These are phyloP conservation scores for Lactarius psammicola DNA, from an alignment of 768 basidiomycete genomes.

Conservation along the genomic window DNA sequence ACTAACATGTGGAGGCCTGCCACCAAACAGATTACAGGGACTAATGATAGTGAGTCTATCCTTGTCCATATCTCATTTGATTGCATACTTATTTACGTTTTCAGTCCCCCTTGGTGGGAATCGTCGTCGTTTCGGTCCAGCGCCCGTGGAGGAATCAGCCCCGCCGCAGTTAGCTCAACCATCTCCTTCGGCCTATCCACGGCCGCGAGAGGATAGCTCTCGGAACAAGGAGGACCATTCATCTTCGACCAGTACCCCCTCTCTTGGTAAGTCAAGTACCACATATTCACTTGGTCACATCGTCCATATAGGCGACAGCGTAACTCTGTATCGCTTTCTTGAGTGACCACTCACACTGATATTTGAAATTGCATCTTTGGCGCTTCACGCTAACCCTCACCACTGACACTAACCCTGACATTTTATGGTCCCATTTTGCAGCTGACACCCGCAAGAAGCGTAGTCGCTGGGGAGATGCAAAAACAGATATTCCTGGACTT, in stretches of 20 bases:
- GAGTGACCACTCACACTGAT: conserved; percentile 17
- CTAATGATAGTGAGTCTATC: conserved; percentile 78
- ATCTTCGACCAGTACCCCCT: conserved; percentile 47
- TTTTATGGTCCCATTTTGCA: conserved; percentile 47
- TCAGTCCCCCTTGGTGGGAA: conserved; percentile 70
- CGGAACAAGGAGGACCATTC: conserved; percentile 63
- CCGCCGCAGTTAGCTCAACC: conserved; percentile 87
- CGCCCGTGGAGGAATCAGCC: conserved; percentile 74
- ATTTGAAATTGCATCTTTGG: conserved; percentile 29
- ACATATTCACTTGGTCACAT: conserved; percentile 34
- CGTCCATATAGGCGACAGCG: conserved; percentile 28
- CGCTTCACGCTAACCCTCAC: conserved; percentile 37
- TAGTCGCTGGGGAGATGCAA: conserved; percentile 96
- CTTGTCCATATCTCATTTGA: conserved; percentile 6
- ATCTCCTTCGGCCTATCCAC: conserved; percentile 82
- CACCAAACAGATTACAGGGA: conserved; percentile 86
- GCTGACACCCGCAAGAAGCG: conserved; percentile 91
- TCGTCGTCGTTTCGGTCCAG: conserved; percentile 89
- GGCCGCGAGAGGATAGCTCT: conserved; percentile 50
- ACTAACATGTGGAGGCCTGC: conserved; percentile 81
- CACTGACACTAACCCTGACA: conserved; percentile 60
- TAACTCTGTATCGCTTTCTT: conserved; percentile 16
- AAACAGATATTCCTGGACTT: conserved; percentile 85
- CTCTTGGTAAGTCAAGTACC: conserved; percentile 65
- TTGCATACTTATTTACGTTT: conserved; percentile 16